Conservation (phyloP, 371 early-diverging fungal species). For the Cokeromyces recurvatus region DNA sequence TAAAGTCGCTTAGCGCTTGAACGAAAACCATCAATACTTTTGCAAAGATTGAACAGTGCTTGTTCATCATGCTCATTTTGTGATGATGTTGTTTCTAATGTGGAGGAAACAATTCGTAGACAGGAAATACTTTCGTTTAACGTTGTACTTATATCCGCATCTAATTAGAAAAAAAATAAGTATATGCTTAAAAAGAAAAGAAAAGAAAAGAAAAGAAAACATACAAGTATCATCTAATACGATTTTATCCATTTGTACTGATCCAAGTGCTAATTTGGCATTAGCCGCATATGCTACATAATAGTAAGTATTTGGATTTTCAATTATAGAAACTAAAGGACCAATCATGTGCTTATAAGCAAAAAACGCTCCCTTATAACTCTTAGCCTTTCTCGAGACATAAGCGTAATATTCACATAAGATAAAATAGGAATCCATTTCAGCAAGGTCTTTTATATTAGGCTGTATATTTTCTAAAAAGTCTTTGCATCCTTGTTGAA, state of each 20-base stretch:
- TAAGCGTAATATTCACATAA: constrained; percentile 38
- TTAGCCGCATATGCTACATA: constrained; percentile 28
- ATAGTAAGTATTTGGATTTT: constrained; percentile 16
- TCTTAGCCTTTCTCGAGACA: constrained; percentile 30
- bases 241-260: constrained; percentile 31
- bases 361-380: constrained; percentile 19
- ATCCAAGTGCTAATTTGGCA: constrained; percentile 25
- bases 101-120: constrained; percentile 3
- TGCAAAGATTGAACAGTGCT: constrained; percentile 20
- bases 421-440: constrained; percentile 31
- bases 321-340: constrained; percentile 13
- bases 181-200: too few species aligned
- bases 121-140: constrained; percentile 18
- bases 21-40: constrained; percentile 23
- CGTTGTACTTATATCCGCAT: constrained; percentile 17
- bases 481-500: constrained; percentile 22
- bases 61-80: constrained; percentile 13
- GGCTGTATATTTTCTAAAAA: constrained; percentile 15
- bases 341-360: constrained; percentile 29
- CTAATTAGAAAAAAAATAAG: too few species aligned
- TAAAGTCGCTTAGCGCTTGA: constrained; percentile 15
- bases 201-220: background rate
- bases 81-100: background rate
- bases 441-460: constrained; percentile 10
- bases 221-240: constrained; percentile 16